Percentiles rank a stretch among this genome's conserved stretches.
Conservation (phyloP, 2,329 filamentous ascomycete genomes). For the Phaeosphaeriaceae sp. region DNA sequence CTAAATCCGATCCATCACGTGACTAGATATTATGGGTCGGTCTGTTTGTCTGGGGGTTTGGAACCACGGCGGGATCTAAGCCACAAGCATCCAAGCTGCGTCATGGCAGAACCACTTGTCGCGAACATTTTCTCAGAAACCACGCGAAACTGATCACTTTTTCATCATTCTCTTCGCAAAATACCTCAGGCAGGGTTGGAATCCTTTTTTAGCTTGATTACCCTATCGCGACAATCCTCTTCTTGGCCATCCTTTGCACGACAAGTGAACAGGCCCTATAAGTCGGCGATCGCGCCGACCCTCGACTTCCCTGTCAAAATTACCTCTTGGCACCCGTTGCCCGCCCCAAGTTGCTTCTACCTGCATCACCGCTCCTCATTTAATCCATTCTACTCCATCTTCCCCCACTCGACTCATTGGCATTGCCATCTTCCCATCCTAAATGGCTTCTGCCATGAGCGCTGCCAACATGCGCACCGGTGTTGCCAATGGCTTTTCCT, state of each 20-base stretch:
- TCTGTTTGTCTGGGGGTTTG: slow-evolving; percentile 1
- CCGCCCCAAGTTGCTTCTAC: slow-evolving; percentile 1
- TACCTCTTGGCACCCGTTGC: slow-evolving; percentile 1
- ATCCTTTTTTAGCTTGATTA: too few species aligned
- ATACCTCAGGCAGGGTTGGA: too few species aligned
- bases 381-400: slow-evolving; percentile 16
- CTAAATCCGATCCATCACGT: slow-evolving; percentile 13
- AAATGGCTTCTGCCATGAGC: slow-evolving; percentile 35
- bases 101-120: neutral
- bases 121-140: too few species aligned
- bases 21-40: too few species aligned
- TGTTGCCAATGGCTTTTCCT: slow-evolving; percentile 38
- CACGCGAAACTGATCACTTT: too few species aligned
- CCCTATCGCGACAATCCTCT: too few species aligned
- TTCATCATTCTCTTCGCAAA: too few species aligned
- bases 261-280: too few species aligned
- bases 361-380: slow-evolving; percentile 2
- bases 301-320: slow-evolving; percentile 1
- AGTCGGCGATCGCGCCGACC: neutral
- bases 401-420: too few species aligned
- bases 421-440: slow-evolving; percentile 21
- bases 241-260: too few species aligned
- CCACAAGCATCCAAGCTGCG: neutral
- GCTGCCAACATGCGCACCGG: slow-evolving; percentile 23
- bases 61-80: slow-evolving; percentile 4